phyloP scores from a whole-genome alignment of 225 moss, liverwort and hornwort species.

The Polytrichum formosum region DNA sequence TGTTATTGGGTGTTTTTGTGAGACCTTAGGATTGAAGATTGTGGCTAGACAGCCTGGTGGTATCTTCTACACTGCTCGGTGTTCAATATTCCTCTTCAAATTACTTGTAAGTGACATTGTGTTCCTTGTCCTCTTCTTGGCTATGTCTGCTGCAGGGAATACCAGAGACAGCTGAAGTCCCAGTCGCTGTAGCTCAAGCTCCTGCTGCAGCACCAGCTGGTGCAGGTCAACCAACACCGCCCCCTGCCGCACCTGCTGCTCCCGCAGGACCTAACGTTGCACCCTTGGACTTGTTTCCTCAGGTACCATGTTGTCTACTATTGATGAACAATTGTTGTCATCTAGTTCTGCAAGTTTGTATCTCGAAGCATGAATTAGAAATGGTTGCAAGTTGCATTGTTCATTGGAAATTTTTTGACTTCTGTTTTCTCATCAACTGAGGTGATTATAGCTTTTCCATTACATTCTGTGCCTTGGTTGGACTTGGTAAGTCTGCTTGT shows the following conservation, averaged over 20 bases:
- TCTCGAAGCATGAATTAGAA: no score
- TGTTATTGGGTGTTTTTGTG: background rate
- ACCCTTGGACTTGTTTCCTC: constrained; percentile 66
- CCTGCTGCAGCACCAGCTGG: constrained; percentile 28
- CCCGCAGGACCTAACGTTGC: constrained; percentile 60
- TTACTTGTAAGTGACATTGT: background rate
- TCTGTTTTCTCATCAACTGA: no score
- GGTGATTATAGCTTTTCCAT: no score
- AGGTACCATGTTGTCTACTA: constrained; percentile 25
- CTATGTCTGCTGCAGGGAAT: constrained; percentile 45
- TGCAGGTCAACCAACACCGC: constrained; percentile 33
- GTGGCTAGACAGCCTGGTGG: background rate
- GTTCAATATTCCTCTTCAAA: background rate
- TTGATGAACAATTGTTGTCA: no score
- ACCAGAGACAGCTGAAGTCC: constrained; percentile 68
- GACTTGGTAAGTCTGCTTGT: no score
- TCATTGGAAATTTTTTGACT: no score
- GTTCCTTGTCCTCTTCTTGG: background rate
- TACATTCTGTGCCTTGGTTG: no score
- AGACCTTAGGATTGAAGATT: background rate
- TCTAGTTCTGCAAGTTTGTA: no score
- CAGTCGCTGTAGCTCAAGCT: constrained; percentile 44
- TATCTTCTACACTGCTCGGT: background rate
- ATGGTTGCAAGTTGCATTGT: no score
- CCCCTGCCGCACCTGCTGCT: constrained; percentile 9